phyloP scores from a whole-genome alignment of 805 yeast genomes.

The Zygosaccharomyces gambellarensis region DNA sequence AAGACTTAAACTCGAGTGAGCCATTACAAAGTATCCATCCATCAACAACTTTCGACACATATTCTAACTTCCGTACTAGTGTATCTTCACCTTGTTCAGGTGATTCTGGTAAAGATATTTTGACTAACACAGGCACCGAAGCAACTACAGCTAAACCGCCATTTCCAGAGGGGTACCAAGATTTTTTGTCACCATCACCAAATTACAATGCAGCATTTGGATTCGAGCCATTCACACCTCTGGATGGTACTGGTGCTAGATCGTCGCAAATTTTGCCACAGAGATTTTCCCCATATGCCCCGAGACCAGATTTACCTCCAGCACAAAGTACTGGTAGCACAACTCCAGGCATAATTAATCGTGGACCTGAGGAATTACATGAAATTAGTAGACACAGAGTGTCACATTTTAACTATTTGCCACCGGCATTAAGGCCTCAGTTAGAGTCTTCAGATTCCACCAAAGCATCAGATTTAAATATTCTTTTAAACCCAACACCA shows the following conservation, averaged over 20 bases:
- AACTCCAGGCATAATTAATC: slow-evolving; percentile 7
- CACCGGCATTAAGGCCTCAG: slow-evolving; percentile 71
- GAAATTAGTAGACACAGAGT: slow-evolving; percentile 53
- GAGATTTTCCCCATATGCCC: slow-evolving; percentile 7
- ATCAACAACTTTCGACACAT: neutral
- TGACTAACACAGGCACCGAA: neutral
- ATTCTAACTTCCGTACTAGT: neutral
- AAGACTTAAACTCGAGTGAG: neutral
- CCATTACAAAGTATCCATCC: neutral
- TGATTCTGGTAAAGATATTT: neutral
- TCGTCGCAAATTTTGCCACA: slow-evolving; percentile 2
- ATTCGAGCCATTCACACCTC: slow-evolving; percentile 16
- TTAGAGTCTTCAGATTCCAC: slow-evolving; percentile 54
- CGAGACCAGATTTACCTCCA: slow-evolving; percentile 13
- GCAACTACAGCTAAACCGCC: neutral
- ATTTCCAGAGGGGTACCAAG: slow-evolving; percentile 7
- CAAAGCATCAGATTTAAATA: slow-evolving; percentile 42
- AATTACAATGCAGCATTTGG: slow-evolving; percentile 19
- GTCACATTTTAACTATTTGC: slow-evolving; percentile 70
- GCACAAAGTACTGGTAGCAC: slow-evolving; percentile 22
- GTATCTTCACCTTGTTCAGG: slow-evolving; percentile 4
- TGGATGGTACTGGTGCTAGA: slow-evolving; percentile 1
- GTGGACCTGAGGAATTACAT: slow-evolving; percentile 24
- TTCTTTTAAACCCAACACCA: slow-evolving; percentile 39
- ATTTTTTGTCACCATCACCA: slow-evolving; percentile 24